A percentile compares a stretch with the other conserved stretches of the same genome.
phyloP scores from a whole-genome alignment of 257 asterid genomes.

The Misopates orontium region DNA sequence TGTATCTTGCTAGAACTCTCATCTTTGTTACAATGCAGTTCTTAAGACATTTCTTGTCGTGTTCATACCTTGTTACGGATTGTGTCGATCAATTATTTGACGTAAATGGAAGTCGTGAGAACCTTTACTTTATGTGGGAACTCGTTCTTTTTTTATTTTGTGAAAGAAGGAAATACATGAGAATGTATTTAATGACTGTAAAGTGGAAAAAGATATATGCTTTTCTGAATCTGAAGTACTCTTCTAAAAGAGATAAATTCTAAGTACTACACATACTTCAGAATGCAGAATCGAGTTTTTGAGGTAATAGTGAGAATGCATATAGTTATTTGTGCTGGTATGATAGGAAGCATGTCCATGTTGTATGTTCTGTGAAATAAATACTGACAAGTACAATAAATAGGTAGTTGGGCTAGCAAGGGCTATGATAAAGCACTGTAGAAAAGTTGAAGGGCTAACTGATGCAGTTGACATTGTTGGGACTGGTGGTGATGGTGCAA shows the following conservation, averaged over 20 bases:
- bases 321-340: constrained; percentile 15
- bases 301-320: constrained; percentile 5
- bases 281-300: constrained; percentile 5
- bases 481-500: constrained; percentile 99
- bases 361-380: constrained; percentile 27
- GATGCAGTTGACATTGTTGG: constrained; percentile 94
- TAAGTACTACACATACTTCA: neutral
- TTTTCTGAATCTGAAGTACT: neutral
- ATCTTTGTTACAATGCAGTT: neutral
- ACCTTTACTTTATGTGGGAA: constrained; percentile 1
- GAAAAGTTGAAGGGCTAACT: constrained; percentile 69
- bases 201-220: neutral
- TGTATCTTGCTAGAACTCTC: neutral
- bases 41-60: neutral
- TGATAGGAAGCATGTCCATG: constrained; percentile 12
- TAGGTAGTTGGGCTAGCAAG: constrained; percentile 94
- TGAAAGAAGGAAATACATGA: neutral
- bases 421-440: constrained; percentile 78
- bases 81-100: constrained; percentile 3
- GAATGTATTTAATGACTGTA: neutral
- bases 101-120: neutral
- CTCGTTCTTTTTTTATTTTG: neutral
- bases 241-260: neutral
- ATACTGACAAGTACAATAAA: constrained; percentile 27
- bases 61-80: neutral